phyloP scores from a whole-genome alignment of 768 basidiomycete genomes.

The Naematelia encephala region DNA sequence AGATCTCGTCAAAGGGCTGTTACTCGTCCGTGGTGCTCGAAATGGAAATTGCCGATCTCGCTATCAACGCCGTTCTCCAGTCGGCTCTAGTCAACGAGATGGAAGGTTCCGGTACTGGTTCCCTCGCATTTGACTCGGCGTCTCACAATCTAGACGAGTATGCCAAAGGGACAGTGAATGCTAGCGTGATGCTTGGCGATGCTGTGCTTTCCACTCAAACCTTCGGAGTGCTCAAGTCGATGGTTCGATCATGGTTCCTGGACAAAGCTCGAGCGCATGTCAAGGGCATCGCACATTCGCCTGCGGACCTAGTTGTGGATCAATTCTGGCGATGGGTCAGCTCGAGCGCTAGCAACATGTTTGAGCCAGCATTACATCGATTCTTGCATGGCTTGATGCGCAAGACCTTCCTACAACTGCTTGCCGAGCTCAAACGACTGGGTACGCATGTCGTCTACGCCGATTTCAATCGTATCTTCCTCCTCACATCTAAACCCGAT shows the following conservation, averaged over 20 bases:
- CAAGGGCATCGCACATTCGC: conserved; percentile 60
- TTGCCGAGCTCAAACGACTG: conserved; percentile 92
- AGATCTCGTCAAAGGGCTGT: conserved; percentile 77
- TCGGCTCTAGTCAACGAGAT: conserved; percentile 94
- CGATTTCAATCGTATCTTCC: conserved; percentile 82
- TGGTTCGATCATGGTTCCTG: conserved; percentile 87
- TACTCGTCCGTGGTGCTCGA: conserved; percentile 93
- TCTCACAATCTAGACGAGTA: conserved; percentile 90
- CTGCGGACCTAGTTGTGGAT: conserved; percentile 61
- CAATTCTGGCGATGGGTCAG: conserved; percentile 99
- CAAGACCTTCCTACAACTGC: conserved; percentile 93
- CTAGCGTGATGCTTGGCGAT: conserved; percentile 81
- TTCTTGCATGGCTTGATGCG: conserved; percentile 95
- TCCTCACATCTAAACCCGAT: conserved; percentile 86
- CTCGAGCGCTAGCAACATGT: conserved; percentile 76
- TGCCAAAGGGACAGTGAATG: conserved; percentile 62
- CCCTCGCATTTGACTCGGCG: conserved; percentile 88
- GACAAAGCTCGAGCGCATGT: conserved; percentile 68
- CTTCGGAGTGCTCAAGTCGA: conserved; percentile 75
- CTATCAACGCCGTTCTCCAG: conserved; percentile 89
- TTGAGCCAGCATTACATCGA: conserved; percentile 85
- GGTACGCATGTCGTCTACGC: conserved; percentile 92
- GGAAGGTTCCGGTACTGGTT: conserved; percentile 82
- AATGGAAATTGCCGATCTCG: conserved; percentile 82
- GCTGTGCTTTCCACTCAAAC: conserved; percentile 81